These are phyloP conservation scores for Mimosa pudica DNA, from an alignment of 306 rosid species.

Conservation along the genomic window DNA sequence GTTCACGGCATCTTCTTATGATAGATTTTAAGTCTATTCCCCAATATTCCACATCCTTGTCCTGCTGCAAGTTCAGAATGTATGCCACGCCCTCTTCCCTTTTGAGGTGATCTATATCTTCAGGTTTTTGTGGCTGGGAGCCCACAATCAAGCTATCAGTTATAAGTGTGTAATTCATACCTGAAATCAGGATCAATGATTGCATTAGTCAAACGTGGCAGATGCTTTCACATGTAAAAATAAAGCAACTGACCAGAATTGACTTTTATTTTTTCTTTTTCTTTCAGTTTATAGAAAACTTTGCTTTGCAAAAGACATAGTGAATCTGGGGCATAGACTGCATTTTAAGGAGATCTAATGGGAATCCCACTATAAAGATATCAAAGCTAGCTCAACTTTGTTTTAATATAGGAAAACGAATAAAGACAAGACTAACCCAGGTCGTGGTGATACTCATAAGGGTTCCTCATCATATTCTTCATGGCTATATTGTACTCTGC, in stretches of 20 bases:
- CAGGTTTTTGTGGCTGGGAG: slow-evolving; percentile 93
- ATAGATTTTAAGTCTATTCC: slow-evolving; percentile 70
- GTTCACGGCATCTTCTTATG: slow-evolving; percentile 55
- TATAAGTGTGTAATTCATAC: slow-evolving; percentile 86
- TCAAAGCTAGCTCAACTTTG: not conserved
- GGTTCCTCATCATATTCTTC: slow-evolving; percentile 94
- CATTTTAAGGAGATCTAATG: slow-evolving; percentile 2
- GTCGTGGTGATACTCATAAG: slow-evolving; percentile 94
- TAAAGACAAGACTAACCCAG: slow-evolving; percentile 66
- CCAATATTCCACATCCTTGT: slow-evolving; percentile 86
- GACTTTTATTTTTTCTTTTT: not conserved
- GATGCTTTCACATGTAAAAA: not conserved
- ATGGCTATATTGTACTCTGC: slow-evolving; percentile 84
- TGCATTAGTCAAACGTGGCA: slow-evolving; percentile 32
- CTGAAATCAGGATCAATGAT: slow-evolving; percentile 53
- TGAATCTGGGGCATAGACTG: slow-evolving; percentile 1
- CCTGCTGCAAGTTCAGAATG: slow-evolving; percentile 93
- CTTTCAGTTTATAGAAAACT: not conserved
- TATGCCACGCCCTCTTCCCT: slow-evolving; percentile 79
- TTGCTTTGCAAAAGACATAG: not conserved
- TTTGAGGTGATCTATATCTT: slow-evolving; percentile 74
- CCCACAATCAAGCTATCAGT: slow-evolving; percentile 82
- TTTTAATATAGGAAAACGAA: slow-evolving; percentile 7
- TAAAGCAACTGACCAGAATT: slow-evolving; percentile 1
- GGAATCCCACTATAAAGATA: not conserved